Evolutionary conservation across 78 protist genomes (phyloP).

Genomic region (Dictyostelium citrinum): DNA sequence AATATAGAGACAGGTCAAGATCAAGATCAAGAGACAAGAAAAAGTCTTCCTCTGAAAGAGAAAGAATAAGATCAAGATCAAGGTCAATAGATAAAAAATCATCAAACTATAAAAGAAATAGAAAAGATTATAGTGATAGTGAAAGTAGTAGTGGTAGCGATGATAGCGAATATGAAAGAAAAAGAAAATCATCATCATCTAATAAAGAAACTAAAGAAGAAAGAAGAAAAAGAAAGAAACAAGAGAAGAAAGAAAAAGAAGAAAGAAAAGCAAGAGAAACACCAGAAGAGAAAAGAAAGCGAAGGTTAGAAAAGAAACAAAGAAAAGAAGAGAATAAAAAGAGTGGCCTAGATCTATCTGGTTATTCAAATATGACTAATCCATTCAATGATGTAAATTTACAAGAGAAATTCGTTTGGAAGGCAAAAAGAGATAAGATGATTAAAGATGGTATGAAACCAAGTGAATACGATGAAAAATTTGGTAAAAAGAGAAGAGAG

Average conservation of each 20-base stretch:
- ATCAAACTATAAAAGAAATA: neutral
- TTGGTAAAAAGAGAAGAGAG: neutral
- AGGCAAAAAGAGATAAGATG: slow-evolving; percentile 77
- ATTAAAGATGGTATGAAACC: slow-evolving; percentile 11
- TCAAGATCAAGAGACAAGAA: neutral
- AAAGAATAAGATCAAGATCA: neutral
- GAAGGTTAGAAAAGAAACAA: slow-evolving; percentile 68
- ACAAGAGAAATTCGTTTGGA: slow-evolving; percentile 90
- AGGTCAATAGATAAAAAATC: slow-evolving; percentile 26
- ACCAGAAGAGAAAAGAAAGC: slow-evolving; percentile 60
- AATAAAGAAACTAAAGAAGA: slow-evolving; percentile 11
- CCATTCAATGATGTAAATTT: slow-evolving; percentile 91
- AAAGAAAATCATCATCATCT: slow-evolving; percentile 1
- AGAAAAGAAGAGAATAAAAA: slow-evolving; percentile 55
- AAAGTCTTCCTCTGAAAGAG: neutral
- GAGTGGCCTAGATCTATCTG: slow-evolving; percentile 45
- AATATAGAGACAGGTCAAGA: neutral
- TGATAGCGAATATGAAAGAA: slow-evolving; percentile 17
- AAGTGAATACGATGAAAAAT: slow-evolving; percentile 13
- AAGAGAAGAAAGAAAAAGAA: slow-evolving; percentile 14
- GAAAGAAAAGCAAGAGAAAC: slow-evolving; percentile 72
- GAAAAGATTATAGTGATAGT: neutral
- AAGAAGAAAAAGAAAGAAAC: slow-evolving; percentile 30
- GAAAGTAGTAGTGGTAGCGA: neutral
- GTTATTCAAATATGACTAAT: slow-evolving; percentile 86